Base-by-base conservation (phyloP, 2,329 filamentous ascomycete genomes). In the Neofusicoccum parvum region DNA sequence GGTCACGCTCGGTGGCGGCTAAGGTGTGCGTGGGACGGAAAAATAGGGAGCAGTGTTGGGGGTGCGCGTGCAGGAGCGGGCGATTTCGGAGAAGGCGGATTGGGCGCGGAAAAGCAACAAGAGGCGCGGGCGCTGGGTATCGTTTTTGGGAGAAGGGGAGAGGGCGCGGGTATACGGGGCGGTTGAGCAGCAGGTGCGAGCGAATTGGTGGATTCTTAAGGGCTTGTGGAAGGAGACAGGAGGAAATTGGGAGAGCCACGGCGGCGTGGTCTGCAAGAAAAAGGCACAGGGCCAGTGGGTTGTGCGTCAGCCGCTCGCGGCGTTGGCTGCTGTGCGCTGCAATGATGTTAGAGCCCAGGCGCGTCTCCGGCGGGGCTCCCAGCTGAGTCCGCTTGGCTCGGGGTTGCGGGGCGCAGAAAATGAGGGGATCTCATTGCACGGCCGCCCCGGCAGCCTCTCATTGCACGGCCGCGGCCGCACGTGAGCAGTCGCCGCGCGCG, bases 361-460 rank as follows among this genome's bases (percentile, higher is more conserved):
- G 54, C 39, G 54, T 59, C 54, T 59, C 54, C 54, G 41, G 54
- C 53, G 53, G 53, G 53, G 53, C 53, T 56, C 54, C 54, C 54
- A 59, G 54, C 54, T 59, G 23, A 59, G 54, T 34, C 1, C 53
- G 53, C 53, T 56, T 56, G 53, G 53, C 53, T 56, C 53, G 53
- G 53, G 53, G 53, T 56, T 56, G 53, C 53, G 53, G 53, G 53
- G 53, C 53, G 53, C 53, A 23, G 54, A 59, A 59, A 59, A 45
- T 59, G 54, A 59, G 54, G 54, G 54, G 54, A 59, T 59, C 54
- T 59, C 54, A 59, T 59, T 59, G 54, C 54, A 45, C 54, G 54
- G 39, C 27, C 54, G 39, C 54, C 14, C 14, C 27, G 27, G 27
- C 27, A 32, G 27, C 27, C 27, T 32, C 27, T 32, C 27, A 32